Conservation (phyloP, 768 basidiomycete species). For the Russula dissimulans region DNA sequence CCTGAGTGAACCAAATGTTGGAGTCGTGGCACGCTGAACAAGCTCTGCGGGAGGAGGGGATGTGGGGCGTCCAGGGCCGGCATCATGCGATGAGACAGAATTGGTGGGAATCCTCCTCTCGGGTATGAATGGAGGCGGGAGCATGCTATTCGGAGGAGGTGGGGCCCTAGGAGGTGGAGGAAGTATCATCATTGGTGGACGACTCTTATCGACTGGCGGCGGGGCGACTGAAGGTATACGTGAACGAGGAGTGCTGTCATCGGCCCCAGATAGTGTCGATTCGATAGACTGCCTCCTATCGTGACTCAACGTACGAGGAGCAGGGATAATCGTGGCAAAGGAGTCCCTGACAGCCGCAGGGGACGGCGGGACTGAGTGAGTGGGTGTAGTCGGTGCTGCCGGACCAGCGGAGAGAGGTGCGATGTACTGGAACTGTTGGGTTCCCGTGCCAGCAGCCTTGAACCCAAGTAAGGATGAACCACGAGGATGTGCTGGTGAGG, state of each 20-base stretch:
- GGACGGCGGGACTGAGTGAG: conserved; percentile 31
- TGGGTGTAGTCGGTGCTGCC: conserved; percentile 27
- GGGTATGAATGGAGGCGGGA: conserved; percentile 68
- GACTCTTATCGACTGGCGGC: conserved; percentile 59
- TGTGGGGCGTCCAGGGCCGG: conserved; percentile 76
- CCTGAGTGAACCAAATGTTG: conserved; percentile 60
- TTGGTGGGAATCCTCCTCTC: conserved; percentile 45
- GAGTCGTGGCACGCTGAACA: conserved; percentile 84
- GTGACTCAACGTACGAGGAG: conserved; percentile 42
- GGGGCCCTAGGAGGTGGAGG: conserved; percentile 64
- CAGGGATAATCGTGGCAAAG: conserved; percentile 37
- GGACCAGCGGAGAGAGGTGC: conserved; percentile 36
- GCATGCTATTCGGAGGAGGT: conserved; percentile 56
- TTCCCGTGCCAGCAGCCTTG: conserved; percentile 48
- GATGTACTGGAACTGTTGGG: conserved; percentile 63
- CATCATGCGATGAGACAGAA: conserved; percentile 41
- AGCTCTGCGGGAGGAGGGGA: conserved; percentile 92
- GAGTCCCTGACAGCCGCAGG: conserved; percentile 45
- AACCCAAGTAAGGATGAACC: conserved; percentile 27
- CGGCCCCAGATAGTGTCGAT: conserved; percentile 49
- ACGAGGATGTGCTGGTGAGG: conserved; percentile 28
- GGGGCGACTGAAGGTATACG: conserved; percentile 52
- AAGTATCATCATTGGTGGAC: conserved; percentile 76
- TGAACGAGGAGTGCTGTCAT: conserved; percentile 42
- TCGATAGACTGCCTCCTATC: conserved; percentile 69